Evolutionary conservation across 805 yeast genomes (phyloP).

Genomic region (Candida tibetensis): DNA sequence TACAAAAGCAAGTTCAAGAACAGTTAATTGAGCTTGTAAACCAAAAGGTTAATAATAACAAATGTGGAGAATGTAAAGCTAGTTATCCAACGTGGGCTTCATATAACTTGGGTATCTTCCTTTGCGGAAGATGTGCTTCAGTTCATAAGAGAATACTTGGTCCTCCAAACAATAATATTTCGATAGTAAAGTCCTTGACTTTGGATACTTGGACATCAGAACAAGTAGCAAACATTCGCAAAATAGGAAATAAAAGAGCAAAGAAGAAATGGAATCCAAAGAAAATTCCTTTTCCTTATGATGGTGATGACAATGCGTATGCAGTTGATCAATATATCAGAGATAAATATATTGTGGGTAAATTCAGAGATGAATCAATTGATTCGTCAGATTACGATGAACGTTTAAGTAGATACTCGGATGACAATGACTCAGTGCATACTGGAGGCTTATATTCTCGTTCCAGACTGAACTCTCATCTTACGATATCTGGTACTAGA

Average conservation of each 20-base stretch:
- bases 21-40: constrained; percentile 61
- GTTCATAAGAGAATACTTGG: constrained; percentile 60
- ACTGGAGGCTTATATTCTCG: constrained; percentile 5
- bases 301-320: constrained; percentile 62
- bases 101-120: constrained; percentile 57
- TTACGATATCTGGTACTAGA: neutral
- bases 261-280: constrained; percentile 65
- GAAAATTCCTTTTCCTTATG: constrained; percentile 67
- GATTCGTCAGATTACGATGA: constrained; percentile 36
- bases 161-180: constrained; percentile 49
- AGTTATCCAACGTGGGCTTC: constrained; percentile 63
- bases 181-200: constrained; percentile 68
- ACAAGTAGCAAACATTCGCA: constrained; percentile 47
- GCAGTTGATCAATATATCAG: constrained; percentile 57
- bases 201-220: constrained; percentile 64
- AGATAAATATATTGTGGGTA: constrained; percentile 67
- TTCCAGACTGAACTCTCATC: constrained; percentile 10
- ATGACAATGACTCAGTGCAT: constrained; percentile 15
- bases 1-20: constrained; percentile 44
- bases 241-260: constrained; percentile 63
- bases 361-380: constrained; percentile 45
- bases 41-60: constrained; percentile 55
- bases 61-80: constrained; percentile 77
- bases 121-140: constrained; percentile 85
- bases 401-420: constrained; percentile 19